Conservation (phyloP, 2,329 filamentous ascomycete species). For the Claviceps quebecensis region DNA sequence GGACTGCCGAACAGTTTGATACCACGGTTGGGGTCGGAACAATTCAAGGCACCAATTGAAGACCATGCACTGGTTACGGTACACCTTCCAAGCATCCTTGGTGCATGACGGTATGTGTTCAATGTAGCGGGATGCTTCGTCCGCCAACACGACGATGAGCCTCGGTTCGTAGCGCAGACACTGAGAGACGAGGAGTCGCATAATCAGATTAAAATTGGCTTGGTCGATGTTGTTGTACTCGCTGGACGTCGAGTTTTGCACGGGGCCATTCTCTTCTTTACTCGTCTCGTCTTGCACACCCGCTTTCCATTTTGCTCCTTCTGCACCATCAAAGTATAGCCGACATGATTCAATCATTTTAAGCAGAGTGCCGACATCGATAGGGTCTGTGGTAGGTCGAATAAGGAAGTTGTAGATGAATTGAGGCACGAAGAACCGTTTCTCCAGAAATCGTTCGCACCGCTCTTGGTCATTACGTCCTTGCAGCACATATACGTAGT, state of each 20-base stretch:
- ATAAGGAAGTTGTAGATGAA: conserved; percentile 20
- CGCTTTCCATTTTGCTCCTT: background rate
- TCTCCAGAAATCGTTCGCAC: conserved; percentile 18
- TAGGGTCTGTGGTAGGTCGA: conserved; percentile 13
- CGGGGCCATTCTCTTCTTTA: conserved; percentile 2
- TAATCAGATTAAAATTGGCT: conserved; percentile 12
- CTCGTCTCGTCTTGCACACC: background rate
- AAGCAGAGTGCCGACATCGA: conserved; percentile 12
- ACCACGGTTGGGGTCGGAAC: conserved; percentile 14
- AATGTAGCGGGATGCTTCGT: conserved; percentile 15
- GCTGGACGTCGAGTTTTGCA: background rate
- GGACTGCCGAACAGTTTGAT: conserved; percentile 12
- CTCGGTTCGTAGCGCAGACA: conserved; percentile 20
- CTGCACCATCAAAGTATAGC: conserved; percentile 5
- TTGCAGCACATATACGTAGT: conserved; percentile 17
- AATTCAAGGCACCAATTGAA: conserved; percentile 18
- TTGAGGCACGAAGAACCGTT: conserved; percentile 11
- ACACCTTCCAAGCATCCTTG: conserved; percentile 10
- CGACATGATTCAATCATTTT: conserved; percentile 15
- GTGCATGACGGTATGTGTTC: conserved; percentile 8
- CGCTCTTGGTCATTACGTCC: conserved; percentile 18
- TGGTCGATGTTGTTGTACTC: conserved; percentile 5
- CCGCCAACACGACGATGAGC: conserved; percentile 17
- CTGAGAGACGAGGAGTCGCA: conserved; percentile 16
- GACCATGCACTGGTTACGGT: conserved; percentile 16